Base-by-base conservation (phyloP, 257 asterid species). In the Verbena officinalis region DNA sequence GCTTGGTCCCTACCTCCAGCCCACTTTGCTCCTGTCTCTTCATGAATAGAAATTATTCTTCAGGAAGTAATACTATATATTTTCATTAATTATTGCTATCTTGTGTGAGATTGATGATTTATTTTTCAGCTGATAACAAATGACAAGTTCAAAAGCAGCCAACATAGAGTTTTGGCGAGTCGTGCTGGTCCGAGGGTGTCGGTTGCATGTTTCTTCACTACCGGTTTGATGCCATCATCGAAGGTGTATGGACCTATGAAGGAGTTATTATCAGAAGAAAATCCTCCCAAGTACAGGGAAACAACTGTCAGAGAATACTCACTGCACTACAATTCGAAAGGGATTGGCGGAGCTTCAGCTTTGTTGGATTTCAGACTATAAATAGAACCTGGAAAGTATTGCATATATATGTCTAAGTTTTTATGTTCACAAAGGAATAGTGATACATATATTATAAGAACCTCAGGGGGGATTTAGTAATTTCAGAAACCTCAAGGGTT, bases 111-210 rank as follows among this genome's bases (percentile, higher is more conserved):
- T 34, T 70, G 20, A 69, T 50, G 48, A 31, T 40, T 20, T 20
- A 33, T 39, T 38, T 34, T 33, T 38, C 82, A 84, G 85, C 65
- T 84, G 50, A 73, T 81, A 43, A 69, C 90, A 4, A 84, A 84
- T 45, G 87, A 81, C 70, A 73, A 72, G 80, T 77, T 77, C 51
- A 67, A 74, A 58, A 81, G 88, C 66, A 65, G 72, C 54, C 73
- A 78, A 24, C 87, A 81, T 24, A 79, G 83, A 54, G 88, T 79
- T 19, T 23, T 84, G 51, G 78, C 88, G 1, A 79, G 77, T 55
- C 10, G 1, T 1, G 80, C 85, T 13, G 88, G 86, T 10, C 92
- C 86, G 15, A 64, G 92, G 64, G 79, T 80, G 1, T 85, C 83
- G 5, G 80, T 70, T 16, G 92, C 88, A 4, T 65, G 80, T 59